Percentiles rank a stretch among this genome's conserved stretches.
Conservation (phyloP, 1,139 yeast species). For the Yamadazyma atmosphaerica region DNA sequence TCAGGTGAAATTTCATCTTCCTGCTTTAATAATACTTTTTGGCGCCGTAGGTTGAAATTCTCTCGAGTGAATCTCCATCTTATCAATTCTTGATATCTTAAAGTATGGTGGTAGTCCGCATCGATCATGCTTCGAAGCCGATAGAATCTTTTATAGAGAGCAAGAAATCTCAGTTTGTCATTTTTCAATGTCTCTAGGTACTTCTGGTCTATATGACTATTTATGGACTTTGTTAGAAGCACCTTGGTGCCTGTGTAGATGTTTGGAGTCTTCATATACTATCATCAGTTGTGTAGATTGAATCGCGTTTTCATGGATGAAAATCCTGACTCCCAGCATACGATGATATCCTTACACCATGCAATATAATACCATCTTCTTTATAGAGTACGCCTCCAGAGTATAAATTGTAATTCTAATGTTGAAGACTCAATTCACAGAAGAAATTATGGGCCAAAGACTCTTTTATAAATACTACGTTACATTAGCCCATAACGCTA, state of each 20-base stretch:
- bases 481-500: too few relatives aligned
- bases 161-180: constrained; percentile 11
- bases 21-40: constrained; percentile 13
- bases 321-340: too few relatives aligned
- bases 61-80: constrained; percentile 26
- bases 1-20: constrained; percentile 5
- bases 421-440: too few relatives aligned
- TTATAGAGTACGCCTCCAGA: too few relatives aligned
- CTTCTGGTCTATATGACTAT: background rate
- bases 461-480: too few relatives aligned
- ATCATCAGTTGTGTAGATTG: too few relatives aligned
- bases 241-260: background rate
- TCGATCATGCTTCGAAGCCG: constrained; percentile 30
- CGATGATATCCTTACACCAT: too few relatives aligned
- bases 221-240: background rate
- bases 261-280: too few relatives aligned
- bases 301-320: too few relatives aligned
- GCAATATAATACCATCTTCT: too few relatives aligned
- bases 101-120: constrained; percentile 13
- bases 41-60: constrained; percentile 21
- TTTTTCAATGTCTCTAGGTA: background rate
- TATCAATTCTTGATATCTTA: constrained; percentile 21
- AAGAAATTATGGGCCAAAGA: too few relatives aligned
- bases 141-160: constrained; percentile 34
- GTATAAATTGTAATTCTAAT: too few relatives aligned